These are phyloP conservation scores for Neurospora sp. DNA, from an alignment of 495 filamentous ascomycete genomes.

Conservation along the genomic window DNA sequence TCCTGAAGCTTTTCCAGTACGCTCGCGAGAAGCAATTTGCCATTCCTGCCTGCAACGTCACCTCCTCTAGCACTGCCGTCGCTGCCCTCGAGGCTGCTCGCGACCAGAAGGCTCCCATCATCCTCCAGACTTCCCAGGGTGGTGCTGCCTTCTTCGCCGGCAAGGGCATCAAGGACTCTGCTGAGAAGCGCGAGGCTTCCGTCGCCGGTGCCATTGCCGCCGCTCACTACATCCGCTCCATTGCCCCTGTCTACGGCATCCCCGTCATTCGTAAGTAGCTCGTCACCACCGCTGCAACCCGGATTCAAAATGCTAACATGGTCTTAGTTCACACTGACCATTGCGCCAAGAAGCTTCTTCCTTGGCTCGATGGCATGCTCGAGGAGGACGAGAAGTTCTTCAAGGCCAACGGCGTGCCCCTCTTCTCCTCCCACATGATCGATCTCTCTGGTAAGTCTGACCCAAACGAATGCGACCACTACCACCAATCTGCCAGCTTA, in stretches of 20 bases:
- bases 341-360: slow-evolving; percentile 85
- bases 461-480: background rate
- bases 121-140: slow-evolving; percentile 86
- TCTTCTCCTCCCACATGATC: slow-evolving; percentile 97
- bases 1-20: slow-evolving; percentile 75
- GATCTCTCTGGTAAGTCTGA: slow-evolving; percentile 45
- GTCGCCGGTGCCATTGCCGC: slow-evolving; percentile 79
- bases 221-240: slow-evolving; percentile 83
- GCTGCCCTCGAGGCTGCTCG: slow-evolving; percentile 86
- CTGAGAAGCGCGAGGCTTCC: slow-evolving; percentile 66
- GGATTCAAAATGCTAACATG: background rate
- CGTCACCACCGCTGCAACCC: background rate
- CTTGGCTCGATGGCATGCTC: slow-evolving; percentile 91
- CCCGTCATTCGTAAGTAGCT: slow-evolving; percentile 81
- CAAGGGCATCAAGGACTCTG: slow-evolving; percentile 77
- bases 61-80: slow-evolving; percentile 81
- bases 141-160: slow-evolving; percentile 91
- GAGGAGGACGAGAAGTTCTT: slow-evolving; percentile 86
- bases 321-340: slow-evolving; percentile 45
- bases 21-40: slow-evolving; percentile 76
- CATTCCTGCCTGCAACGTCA: slow-evolving; percentile 80
- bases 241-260: slow-evolving; percentile 80
- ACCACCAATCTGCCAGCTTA: background rate
- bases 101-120: slow-evolving; percentile 76
- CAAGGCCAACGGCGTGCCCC: slow-evolving; percentile 82